phyloP scores from a whole-genome alignment of 495 filamentous ascomycete species.

The Hypoxylon perforatum region DNA sequence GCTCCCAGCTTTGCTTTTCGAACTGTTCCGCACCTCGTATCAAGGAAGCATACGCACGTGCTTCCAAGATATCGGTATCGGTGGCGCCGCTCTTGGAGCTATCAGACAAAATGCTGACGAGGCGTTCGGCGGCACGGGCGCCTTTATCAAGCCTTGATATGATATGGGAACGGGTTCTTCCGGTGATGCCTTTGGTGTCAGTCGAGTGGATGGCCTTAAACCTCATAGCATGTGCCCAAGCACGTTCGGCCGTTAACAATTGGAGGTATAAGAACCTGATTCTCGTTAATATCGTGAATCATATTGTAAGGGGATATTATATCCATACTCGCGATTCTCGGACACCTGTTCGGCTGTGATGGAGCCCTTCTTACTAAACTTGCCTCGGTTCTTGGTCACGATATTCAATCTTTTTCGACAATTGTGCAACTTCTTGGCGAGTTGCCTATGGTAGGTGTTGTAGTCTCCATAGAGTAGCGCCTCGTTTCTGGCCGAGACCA shows the following conservation, averaged over 20 bases:
- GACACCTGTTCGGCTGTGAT: slow-evolving; percentile 82
- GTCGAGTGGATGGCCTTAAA: slow-evolving; percentile 87
- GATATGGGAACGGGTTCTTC: slow-evolving; percentile 84
- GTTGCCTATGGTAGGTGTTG: slow-evolving; percentile 81
- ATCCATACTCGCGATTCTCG: slow-evolving; percentile 76
- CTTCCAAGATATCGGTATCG: slow-evolving; percentile 82
- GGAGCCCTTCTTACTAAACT: slow-evolving; percentile 77
- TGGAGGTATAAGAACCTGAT: slow-evolving; percentile 80
- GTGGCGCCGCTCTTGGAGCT: slow-evolving; percentile 68
- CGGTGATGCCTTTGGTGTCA: slow-evolving; percentile 80
- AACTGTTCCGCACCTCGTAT: slow-evolving; percentile 79
- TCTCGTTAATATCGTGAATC: slow-evolving; percentile 21
- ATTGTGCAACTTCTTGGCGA: slow-evolving; percentile 83
- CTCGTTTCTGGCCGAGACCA: slow-evolving; percentile 80
- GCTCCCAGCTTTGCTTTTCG: slow-evolving; percentile 88
- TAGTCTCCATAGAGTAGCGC: slow-evolving; percentile 90
- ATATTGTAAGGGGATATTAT: slow-evolving; percentile 5
- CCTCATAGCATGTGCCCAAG: slow-evolving; percentile 96
- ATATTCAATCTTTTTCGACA: slow-evolving; percentile 85
- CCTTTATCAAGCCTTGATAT: slow-evolving; percentile 88
- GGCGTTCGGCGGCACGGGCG: slow-evolving; percentile 71
- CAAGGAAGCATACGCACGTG: slow-evolving; percentile 81
- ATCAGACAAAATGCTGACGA: slow-evolving; percentile 73
- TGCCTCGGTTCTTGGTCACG: slow-evolving; percentile 82
- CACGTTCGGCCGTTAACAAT: slow-evolving; percentile 86